These are phyloP conservation scores for Neocatenulostroma microsporum DNA, from an alignment of 2,329 filamentous ascomycete species.

Conservation along the genomic window DNA sequence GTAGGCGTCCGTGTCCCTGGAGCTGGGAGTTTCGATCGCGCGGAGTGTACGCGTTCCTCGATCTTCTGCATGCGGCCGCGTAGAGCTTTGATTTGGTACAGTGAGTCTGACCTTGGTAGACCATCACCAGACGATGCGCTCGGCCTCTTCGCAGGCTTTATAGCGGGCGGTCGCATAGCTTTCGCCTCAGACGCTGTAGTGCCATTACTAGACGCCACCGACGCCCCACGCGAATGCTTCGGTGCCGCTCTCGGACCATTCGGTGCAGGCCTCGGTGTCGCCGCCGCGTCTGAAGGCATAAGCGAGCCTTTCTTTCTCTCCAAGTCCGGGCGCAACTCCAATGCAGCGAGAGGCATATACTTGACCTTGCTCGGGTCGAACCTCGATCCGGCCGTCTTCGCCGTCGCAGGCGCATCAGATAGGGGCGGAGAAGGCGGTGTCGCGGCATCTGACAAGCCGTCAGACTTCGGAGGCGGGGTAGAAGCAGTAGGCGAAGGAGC, in stretches of 20 bases:
- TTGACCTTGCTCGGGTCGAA: slow-evolving; percentile 96
- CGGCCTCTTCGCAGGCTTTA: slow-evolving; percentile 36
- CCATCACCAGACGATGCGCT: slow-evolving; percentile 23
- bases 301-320: slow-evolving; percentile 38
- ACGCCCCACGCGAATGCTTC: slow-evolving; percentile 51
- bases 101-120: slow-evolving; percentile 58
- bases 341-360: slow-evolving; percentile 82
- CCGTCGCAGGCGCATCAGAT: slow-evolving; percentile 68
- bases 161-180: slow-evolving; percentile 35
- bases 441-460: slow-evolving; percentile 56
- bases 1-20: slow-evolving; percentile 70
- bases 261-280: slow-evolving; percentile 46
- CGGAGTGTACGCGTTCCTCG: slow-evolving; percentile 85
- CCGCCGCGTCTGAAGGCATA: slow-evolving; percentile 43
- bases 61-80: slow-evolving; percentile 97
- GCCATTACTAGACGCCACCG: slow-evolving; percentile 35
- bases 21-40: slow-evolving; percentile 81
- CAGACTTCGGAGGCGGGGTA: slow-evolving; percentile 69
- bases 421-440: slow-evolving; percentile 91
- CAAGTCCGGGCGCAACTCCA: slow-evolving; percentile 41
- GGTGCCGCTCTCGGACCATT: slow-evolving; percentile 36
- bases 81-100: slow-evolving; percentile 86
- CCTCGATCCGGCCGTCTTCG: slow-evolving; percentile 30
- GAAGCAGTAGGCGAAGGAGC: slow-evolving; percentile 83
- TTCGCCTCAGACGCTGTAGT: slow-evolving; percentile 19